Percentiles rank a stretch among this genome's conserved stretches.
These are phyloP conservation scores for Yamadazyma friedrichii DNA, from an alignment of 1,139 yeast genomes.

Conservation along the genomic window DNA sequence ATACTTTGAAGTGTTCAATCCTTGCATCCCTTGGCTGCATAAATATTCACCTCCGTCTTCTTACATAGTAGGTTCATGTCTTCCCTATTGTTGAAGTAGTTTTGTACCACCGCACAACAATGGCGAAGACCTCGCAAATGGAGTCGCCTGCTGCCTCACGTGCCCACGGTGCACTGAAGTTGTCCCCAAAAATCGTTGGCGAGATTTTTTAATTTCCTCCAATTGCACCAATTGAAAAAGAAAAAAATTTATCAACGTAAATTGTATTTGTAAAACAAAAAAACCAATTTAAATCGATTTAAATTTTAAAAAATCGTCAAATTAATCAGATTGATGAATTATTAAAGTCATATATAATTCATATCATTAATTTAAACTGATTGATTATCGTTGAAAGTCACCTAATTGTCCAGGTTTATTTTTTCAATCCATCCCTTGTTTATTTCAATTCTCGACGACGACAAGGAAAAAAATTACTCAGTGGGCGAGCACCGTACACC, in stretches of 20 bases:
- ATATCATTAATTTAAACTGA: slow-evolving; percentile 1
- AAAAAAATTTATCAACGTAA: slow-evolving; percentile 5
- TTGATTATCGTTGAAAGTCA: slow-evolving; percentile 2
- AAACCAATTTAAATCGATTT: slow-evolving; percentile 5
- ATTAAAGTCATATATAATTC: not conserved
- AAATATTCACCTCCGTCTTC: not conserved
- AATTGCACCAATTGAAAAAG: slow-evolving; percentile 4
- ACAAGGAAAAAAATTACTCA: not conserved
- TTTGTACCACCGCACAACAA: not conserved
- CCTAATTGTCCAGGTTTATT: not conserved
- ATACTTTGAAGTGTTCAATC: too few relatives aligned
- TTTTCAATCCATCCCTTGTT: slow-evolving; percentile 5
- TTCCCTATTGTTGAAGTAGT: too few relatives aligned
- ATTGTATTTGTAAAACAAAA: not conserved
- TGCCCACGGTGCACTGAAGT: not conserved
- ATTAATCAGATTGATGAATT: slow-evolving; percentile 1
- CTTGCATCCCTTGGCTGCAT: not conserved
- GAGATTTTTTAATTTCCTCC: not conserved
- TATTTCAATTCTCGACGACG: slow-evolving; percentile 1
- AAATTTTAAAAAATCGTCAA: not conserved
- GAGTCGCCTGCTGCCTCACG: not conserved
- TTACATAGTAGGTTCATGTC: too few relatives aligned
- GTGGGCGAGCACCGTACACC: slow-evolving; percentile 7
- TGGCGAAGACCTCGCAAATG: not conserved
- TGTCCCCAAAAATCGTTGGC: not conserved